These are phyloP conservation scores for Venustampulla echinocandica DNA, from an alignment of 495 filamentous ascomycete species.

Conservation along the genomic window DNA sequence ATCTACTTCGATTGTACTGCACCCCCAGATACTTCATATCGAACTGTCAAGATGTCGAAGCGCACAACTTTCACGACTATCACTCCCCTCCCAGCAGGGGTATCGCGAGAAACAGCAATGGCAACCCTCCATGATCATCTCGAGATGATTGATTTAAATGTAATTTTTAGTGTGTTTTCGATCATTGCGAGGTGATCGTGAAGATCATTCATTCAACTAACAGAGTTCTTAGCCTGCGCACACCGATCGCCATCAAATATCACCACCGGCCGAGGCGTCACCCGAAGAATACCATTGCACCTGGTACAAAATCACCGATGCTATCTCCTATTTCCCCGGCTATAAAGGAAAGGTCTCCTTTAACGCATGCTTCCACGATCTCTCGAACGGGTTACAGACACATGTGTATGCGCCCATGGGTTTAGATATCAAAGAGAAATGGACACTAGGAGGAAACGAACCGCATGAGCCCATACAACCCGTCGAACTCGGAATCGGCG, in stretches of 20 bases:
- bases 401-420: conserved; percentile 63
- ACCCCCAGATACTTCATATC: no score
- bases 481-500: conserved; percentile 50
- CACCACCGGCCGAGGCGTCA: conserved; percentile 49
- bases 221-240: no score
- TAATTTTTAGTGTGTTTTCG: no score
- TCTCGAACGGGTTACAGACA: conserved; percentile 59
- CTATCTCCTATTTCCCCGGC: conserved; percentile 65
- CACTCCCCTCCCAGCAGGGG: conserved; percentile 56
- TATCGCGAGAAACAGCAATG: conserved; percentile 50
- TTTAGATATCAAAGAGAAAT: conserved; percentile 63
- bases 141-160: conserved; percentile 77
- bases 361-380: conserved; percentile 65
- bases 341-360: conserved; percentile 59
- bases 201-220: no score
- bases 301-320: conserved; percentile 69
- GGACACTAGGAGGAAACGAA: conserved; percentile 52
- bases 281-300: conserved; percentile 57
- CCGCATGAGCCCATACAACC: conserved; percentile 52
- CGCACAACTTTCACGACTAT: conserved; percentile 53
- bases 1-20: no score
- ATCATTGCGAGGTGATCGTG: no score
- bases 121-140: conserved; percentile 62
- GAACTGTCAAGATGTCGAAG: conserved; percentile 35
- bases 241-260: conserved; percentile 51